Evolutionary conservation across 1,139 yeast genomes (phyloP).

Genomic region (Kodamaea fungicola): DNA sequence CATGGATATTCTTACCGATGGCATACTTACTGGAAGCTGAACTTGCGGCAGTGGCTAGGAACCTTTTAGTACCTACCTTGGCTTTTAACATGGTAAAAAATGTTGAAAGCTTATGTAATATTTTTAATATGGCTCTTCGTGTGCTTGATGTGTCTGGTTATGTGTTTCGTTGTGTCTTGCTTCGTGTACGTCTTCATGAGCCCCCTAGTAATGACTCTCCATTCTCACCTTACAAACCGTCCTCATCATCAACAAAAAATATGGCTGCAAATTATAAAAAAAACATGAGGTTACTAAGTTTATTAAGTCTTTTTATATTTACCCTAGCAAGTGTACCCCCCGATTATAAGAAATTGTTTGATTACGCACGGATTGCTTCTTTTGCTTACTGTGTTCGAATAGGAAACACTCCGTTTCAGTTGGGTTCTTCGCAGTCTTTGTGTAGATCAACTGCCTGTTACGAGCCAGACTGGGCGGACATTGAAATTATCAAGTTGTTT

Average conservation of each 20-base stretch:
- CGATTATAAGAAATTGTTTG: conserved; percentile 28
- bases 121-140: too few relatives aligned
- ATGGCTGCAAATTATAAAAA: too few relatives aligned
- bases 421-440: conserved; percentile 16
- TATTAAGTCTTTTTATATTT: too few relatives aligned
- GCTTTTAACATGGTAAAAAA: conserved; percentile 6
- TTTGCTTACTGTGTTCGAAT: conserved; percentile 37
- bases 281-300: too few relatives aligned
- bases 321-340: neutral
- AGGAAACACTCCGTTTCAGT: conserved; percentile 26
- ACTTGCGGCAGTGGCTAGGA: conserved; percentile 7
- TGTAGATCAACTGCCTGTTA: conserved; percentile 24
- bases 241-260: too few relatives aligned
- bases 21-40: conserved; percentile 47
- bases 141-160: too few relatives aligned
- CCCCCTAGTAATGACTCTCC: too few relatives aligned
- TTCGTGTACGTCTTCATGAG: too few relatives aligned
- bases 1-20: conserved; percentile 59
- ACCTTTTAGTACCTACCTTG: conserved; percentile 3
- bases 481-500: conserved; percentile 33
- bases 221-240: too few relatives aligned
- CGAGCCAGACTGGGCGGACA: conserved; percentile 16
- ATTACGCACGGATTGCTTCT: conserved; percentile 35
- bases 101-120: too few relatives aligned
- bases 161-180: too few relatives aligned